Evolutionary conservation across 1,139 yeast species (phyloP), one percentile per base, ranked within the genome.

Genomic region (Petasospora rhodanensis): DNA sequence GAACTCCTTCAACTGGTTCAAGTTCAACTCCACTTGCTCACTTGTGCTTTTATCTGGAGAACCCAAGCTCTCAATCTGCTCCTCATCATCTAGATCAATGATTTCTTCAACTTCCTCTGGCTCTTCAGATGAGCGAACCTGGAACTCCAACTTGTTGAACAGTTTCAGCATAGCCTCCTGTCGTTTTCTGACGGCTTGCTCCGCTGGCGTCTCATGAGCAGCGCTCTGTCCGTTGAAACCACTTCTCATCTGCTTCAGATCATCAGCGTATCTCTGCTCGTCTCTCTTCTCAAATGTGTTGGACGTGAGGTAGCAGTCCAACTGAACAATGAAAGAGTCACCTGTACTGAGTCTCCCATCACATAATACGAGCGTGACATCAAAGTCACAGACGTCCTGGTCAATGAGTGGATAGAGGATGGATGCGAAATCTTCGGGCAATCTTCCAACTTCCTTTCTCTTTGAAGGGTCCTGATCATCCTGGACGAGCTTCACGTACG

Each of bases 21-120:
- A 55, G 39, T 73, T 69, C 40, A 84, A 61, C 20, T 56, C 61
- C 32, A 31, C 30, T 16, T 40, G 38, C 25, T 43, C 29, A 18
- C 30, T n/a, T 7, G 18, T 15, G n/a, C 33, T 21, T 12, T 12
- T n/a, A n/a, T 26, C 38, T 7, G 31, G 20, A 2, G 32, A 19
- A 3, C 21, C 51, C 49, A 69, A 73, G 18, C 50, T 56, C 20
- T 64, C 58, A 22, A 66, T 67, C 23, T 61, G 78, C 35, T 77
- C 87, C 51, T 84, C 95, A 32, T 80, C 94, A 43, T 73, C 73
- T 28, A 86, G 64, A 56, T 86, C 96, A 3, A 85, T 94, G 54
- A 85, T 95, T 54, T 87, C 96, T 51, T 86, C 95, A 11, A 55
- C 52, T 6, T 29, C 42, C 3, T 61, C 54, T 21, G 49, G 51